A percentile compares a stretch with the other conserved stretches of the same genome.
phyloP scores from a whole-genome alignment of 2,329 filamentous ascomycete genomes.

The Cercospora brassicicola region DNA sequence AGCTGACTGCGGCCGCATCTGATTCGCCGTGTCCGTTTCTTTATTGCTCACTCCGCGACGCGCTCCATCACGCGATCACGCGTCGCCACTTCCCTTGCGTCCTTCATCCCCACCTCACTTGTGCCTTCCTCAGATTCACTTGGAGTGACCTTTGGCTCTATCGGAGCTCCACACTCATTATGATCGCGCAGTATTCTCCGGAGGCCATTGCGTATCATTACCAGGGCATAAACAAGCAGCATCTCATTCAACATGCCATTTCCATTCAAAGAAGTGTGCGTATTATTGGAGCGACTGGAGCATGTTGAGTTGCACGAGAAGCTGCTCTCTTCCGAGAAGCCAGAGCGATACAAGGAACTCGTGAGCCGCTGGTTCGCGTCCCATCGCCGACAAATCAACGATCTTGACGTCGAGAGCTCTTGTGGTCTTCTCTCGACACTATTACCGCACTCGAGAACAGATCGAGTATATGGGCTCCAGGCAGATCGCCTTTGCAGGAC shows the following conservation, averaged over 20 bases:
- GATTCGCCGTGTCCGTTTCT: background rate
- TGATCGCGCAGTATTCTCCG: conserved; percentile 2
- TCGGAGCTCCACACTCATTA: background rate
- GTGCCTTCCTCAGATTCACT: background rate
- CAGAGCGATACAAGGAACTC: conserved; percentile 33
- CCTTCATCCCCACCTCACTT: background rate
- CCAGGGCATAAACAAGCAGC: background rate
- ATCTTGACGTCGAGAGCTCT: conserved; percentile 54
- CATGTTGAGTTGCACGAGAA: conserved; percentile 46
- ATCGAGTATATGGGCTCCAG: conserved; percentile 74
- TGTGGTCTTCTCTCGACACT: conserved; percentile 72
- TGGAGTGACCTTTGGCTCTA: background rate
- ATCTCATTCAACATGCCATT: conserved; percentile 56
- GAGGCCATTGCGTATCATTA: background rate
- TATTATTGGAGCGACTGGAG: conserved; percentile 70
- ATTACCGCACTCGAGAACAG: conserved; percentile 71
- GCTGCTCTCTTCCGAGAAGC: conserved; percentile 38
- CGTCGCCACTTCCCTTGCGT: background rate
- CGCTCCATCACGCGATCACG: conserved; percentile 5
- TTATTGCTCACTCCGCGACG: conserved; percentile 6
- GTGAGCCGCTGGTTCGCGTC: conserved; percentile 68
- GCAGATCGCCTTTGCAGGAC: conserved; percentile 62
- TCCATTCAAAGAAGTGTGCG: conserved; percentile 69
- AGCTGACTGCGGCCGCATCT: background rate
- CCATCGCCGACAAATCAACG: conserved; percentile 61